Percentiles rank a stretch among this genome's conserved stretches.
Conservation (phyloP, 352 stramenopile genomes). For the Globisporangium alternatum region DNA sequence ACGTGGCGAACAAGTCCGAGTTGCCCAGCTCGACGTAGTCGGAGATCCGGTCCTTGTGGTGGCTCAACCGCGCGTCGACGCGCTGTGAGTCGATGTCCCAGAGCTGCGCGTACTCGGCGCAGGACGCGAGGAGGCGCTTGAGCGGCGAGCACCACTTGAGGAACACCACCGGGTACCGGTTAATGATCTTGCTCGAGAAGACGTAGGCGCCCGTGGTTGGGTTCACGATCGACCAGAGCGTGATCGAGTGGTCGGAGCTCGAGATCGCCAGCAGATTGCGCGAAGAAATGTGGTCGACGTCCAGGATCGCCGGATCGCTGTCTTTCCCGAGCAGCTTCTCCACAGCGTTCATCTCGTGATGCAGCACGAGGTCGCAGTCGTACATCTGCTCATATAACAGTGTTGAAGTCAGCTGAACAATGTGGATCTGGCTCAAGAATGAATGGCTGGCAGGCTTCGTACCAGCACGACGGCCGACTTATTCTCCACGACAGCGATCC, state of each 20-base stretch:
- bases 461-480: constrained; percentile 55
- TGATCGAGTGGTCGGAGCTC: constrained; percentile 52
- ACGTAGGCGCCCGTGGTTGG: constrained; percentile 55
- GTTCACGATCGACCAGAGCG: constrained; percentile 70
- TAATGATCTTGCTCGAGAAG: constrained; percentile 55
- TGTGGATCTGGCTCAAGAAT: constrained; percentile 1
- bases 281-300: constrained; percentile 52
- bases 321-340: constrained; percentile 40
- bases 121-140: constrained; percentile 47
- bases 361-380: constrained; percentile 55
- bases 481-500: constrained; percentile 60
- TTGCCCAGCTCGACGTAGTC: constrained; percentile 51
- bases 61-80: constrained; percentile 24
- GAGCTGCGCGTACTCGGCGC: constrained; percentile 45
- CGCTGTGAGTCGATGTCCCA: constrained; percentile 63
- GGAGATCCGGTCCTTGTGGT: constrained; percentile 49
- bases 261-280: constrained; percentile 55
- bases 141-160: constrained; percentile 58
- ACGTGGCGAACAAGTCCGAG: constrained; percentile 62
- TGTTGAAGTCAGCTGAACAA: background rate
- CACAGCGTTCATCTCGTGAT: constrained; percentile 59
- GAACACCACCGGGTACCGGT: constrained; percentile 41
- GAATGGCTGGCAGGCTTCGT: background rate
- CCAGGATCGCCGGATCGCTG: constrained; percentile 37
- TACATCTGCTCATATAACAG: constrained; percentile 43